A percentile compares a stretch with the other conserved stretches of the same genome.
phyloP scores from a whole-genome alignment of 495 filamentous ascomycete genomes.

The Talaromyces liani region DNA sequence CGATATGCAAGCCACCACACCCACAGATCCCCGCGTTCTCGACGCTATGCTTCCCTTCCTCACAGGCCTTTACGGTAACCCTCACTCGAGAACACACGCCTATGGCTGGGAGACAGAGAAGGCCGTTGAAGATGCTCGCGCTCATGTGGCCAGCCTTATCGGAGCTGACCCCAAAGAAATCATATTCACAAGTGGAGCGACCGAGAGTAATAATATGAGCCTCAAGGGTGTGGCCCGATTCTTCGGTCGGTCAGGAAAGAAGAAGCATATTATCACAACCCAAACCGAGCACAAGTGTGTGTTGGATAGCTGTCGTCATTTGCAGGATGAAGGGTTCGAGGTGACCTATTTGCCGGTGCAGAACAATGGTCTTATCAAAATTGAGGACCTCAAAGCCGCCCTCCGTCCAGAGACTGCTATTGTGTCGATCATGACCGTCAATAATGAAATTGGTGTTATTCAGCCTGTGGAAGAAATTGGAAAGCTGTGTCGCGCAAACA shows the following conservation, averaged over 20 bases:
- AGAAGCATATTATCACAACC: conserved; percentile 94
- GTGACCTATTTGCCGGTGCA: conserved; percentile 92
- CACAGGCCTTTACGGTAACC: conserved; percentile 92
- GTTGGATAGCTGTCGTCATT: conserved; percentile 89
- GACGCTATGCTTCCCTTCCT: conserved; percentile 96
- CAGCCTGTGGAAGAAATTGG: conserved; percentile 94
- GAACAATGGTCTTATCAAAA: conserved; percentile 70
- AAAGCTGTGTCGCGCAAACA: conserved; percentile 79
- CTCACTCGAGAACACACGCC: conserved; percentile 93
- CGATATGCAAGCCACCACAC: conserved; percentile 98
- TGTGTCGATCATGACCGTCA: conserved; percentile 97
- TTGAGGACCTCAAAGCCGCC: conserved; percentile 81
- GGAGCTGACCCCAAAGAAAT: conserved; percentile 97
- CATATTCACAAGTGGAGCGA: conserved; percentile 96
- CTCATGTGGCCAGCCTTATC: conserved; percentile 76
- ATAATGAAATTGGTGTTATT: conserved; percentile 98
- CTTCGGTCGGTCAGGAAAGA: conserved; percentile 86
- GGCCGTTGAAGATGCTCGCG: conserved; percentile 78
- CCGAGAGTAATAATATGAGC: conserved; percentile 99
- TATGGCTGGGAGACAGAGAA: conserved; percentile 99
- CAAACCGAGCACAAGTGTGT: conserved; percentile 99
- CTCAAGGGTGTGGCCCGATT: conserved; percentile 97
- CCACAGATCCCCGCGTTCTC: conserved; percentile 84
- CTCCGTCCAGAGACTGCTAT: conserved; percentile 86
- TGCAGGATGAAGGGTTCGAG: conserved; percentile 94